Evolutionary conservation across 129 eudicot genomes (phyloP), one percentile per base, ranked within the genome.

Genomic region (Centrapalus pauciflorus): DNA sequence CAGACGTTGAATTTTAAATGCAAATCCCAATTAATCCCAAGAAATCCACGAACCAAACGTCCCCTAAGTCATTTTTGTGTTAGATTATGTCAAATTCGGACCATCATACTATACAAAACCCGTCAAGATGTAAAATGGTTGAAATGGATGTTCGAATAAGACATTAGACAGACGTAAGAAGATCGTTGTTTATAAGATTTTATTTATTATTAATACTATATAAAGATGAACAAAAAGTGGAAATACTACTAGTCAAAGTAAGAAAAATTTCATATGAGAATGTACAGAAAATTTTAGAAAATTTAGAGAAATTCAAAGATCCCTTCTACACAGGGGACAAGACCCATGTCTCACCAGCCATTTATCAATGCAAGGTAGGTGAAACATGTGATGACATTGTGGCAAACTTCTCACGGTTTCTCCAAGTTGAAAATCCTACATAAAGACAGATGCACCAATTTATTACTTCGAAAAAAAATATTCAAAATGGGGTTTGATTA

Each of bases 311-410:
- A 28, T 10, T 69, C 76, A 90, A 66, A 90, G 81, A 78, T 84
- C 97, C 71, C 97, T 76, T 78, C 97, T 77, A 68, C 97, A 90
- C 79, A 90, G 56, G 32, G 98, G 98, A 77, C 98, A 91, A 55
- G 98, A 91, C 66, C 88, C 98, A 46, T 91, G 98, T 49, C 90
- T 87, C 75, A 88, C 82, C 71, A 91, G 83, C 95, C 98, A 91
- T 66, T 87, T 82, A 64, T 91, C 98, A 45, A 91, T 91, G 96
- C 98, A 91, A 21, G 98, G 98, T 71, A 85, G 84, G 77, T 91
- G 98, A 76, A 91, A 91, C 81, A 91, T 85, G 88, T 91, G 98
- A 77, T 91, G 94, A 56, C 98, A 91, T 3, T 87, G 88, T 28
- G 98, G 98, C 81, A 91, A 85, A 45, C 96, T 82, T 74, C 98